Conservation (phyloP, 169 alveolate genomes). For the Cryptosporidium ubiquitum region DNA sequence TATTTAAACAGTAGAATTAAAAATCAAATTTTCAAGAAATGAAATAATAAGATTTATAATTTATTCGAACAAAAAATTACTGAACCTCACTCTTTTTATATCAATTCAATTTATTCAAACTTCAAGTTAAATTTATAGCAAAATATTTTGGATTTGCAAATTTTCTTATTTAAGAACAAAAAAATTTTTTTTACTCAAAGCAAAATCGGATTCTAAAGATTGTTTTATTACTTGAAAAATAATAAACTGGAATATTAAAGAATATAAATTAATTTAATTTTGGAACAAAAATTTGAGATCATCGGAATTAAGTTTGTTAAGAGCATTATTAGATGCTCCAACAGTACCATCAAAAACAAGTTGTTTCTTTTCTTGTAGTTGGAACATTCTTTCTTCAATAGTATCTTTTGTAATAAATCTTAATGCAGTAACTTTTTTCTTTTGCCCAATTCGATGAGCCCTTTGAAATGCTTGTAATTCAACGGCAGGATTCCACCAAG, state of each 20-base stretch:
- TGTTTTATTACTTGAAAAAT: neutral
- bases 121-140: neutral
- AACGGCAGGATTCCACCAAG: conserved; percentile 99
- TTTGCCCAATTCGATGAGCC: conserved; percentile 96
- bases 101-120: neutral
- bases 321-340: conserved; percentile 84
- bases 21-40: no score
- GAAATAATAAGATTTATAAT: neutral
- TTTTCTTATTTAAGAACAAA: neutral
- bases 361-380: conserved; percentile 91
- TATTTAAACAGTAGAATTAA: no score
- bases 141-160: no score
- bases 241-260: neutral
- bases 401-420: conserved; percentile 94
- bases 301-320: conserved; percentile 86
- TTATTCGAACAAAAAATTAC: no score
- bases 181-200: neutral
- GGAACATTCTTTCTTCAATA: conserved; percentile 96
- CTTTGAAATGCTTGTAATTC: conserved; percentile 98
- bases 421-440: conserved; percentile 91
- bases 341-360: conserved; percentile 91
- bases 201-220: neutral
- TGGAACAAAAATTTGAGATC: conserved; percentile 88
- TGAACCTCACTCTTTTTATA: neutral
- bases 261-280: conserved; percentile 1